Evolutionary conservation across 2,329 filamentous ascomycete species (phyloP).

Genomic region (Scytalidium sp.): DNA sequence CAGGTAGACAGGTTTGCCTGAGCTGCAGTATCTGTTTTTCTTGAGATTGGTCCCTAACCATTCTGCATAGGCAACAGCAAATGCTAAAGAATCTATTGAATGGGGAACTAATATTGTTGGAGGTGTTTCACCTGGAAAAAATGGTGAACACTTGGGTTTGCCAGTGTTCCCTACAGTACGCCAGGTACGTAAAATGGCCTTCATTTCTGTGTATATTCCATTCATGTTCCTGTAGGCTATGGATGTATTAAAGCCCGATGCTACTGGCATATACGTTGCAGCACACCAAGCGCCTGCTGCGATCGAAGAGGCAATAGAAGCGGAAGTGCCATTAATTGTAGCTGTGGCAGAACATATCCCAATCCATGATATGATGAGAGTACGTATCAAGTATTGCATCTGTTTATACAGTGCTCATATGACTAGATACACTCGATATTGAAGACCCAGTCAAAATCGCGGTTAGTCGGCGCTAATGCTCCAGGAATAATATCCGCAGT

Average conservation of each 20-base stretch:
- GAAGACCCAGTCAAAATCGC: conserved; percentile 64
- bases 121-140: conserved; percentile 69
- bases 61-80: conserved; percentile 60
- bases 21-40: neutral
- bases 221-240: conserved; percentile 49
- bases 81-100: conserved; percentile 71
- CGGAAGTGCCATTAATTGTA: conserved; percentile 72
- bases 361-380: conserved; percentile 67
- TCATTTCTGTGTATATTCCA: conserved; percentile 2
- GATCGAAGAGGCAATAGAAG: conserved; percentile 77
- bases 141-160: conserved; percentile 69
- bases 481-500: conserved; percentile 72
- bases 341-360: conserved; percentile 75
- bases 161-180: conserved; percentile 68
- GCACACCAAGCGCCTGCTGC: conserved; percentile 70
- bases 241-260: conserved; percentile 69
- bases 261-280: conserved; percentile 76
- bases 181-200: conserved; percentile 36
- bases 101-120: conserved; percentile 82
- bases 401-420: neutral
- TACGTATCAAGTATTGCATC: conserved; percentile 30
- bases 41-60: neutral
- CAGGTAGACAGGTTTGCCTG: conserved; percentile 32
- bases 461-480: conserved; percentile 70
- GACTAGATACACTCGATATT: conserved; percentile 64